phyloP scores from a whole-genome alignment of 2,329 filamentous ascomycete genomes.

The Aspergillus tanneri region DNA sequence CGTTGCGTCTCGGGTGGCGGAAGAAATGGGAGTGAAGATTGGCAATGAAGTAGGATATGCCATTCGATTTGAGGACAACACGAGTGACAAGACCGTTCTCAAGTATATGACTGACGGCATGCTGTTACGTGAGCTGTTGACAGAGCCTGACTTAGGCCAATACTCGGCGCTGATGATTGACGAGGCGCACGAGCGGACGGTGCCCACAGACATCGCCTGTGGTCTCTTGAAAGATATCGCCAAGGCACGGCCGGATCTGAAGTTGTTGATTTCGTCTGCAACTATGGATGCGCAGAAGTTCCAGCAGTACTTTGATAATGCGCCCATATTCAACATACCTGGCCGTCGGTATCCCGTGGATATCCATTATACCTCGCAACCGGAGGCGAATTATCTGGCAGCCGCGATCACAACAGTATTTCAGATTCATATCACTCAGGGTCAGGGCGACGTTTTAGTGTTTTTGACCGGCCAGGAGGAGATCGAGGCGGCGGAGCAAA shows the following conservation, averaged over 20 bases:
- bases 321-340: slow-evolving; percentile 91
- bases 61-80: slow-evolving; percentile 92
- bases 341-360: slow-evolving; percentile 86
- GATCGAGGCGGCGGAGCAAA: slow-evolving; percentile 82
- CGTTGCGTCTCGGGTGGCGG: slow-evolving; percentile 91
- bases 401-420: slow-evolving; percentile 92
- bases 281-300: slow-evolving; percentile 95
- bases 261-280: slow-evolving; percentile 87
- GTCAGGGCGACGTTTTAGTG: slow-evolving; percentile 83
- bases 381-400: slow-evolving; percentile 89
- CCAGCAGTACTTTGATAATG: slow-evolving; percentile 84
- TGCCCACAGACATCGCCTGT: slow-evolving; percentile 86
- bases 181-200: slow-evolving; percentile 91
- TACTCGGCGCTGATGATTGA: slow-evolving; percentile 95
- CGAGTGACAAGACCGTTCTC: slow-evolving; percentile 83
- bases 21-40: slow-evolving; percentile 86
- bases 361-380: slow-evolving; percentile 84
- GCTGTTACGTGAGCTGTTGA: slow-evolving; percentile 84
- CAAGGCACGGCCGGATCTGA: slow-evolving; percentile 77
- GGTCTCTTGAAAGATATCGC: slow-evolving; percentile 87
- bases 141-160: slow-evolving; percentile 75
- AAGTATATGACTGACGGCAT: slow-evolving; percentile 99
- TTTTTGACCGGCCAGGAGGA: slow-evolving; percentile 97
- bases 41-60: slow-evolving; percentile 92
- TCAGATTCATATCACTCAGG: slow-evolving; percentile 87